phyloP scores from a whole-genome alignment of 2,329 filamentous ascomycete species.

The Apiospora sp. region DNA sequence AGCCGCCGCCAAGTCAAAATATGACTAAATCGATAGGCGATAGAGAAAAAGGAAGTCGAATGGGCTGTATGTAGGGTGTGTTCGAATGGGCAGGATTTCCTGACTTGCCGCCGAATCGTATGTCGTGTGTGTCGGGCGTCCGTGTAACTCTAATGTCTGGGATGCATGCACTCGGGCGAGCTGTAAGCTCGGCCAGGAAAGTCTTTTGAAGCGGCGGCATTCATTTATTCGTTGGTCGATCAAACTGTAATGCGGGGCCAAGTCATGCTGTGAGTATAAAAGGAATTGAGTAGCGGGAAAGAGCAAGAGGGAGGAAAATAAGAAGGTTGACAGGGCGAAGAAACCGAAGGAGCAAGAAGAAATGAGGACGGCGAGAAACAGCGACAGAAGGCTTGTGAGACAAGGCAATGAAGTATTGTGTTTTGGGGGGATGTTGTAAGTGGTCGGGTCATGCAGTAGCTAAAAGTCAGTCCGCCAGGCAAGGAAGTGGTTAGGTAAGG shows the following conservation, averaged over 20 bases:
- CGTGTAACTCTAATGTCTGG: slow-evolving; percentile 20
- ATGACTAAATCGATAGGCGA: slow-evolving; percentile 13
- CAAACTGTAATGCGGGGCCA: slow-evolving; percentile 5
- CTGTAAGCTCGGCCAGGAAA: slow-evolving; percentile 14
- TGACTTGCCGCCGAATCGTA: slow-evolving; percentile 3
- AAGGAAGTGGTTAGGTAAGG: slow-evolving; percentile 8
- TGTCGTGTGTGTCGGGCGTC: slow-evolving; percentile 3
- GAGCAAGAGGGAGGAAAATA: not conserved
- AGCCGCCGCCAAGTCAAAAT: slow-evolving; percentile 2
- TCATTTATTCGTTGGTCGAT: slow-evolving; percentile 7
- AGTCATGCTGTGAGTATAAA: not conserved
- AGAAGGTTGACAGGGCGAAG: not conserved
- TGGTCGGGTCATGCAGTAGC: slow-evolving; percentile 19
- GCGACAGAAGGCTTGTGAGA: slow-evolving; percentile 11
- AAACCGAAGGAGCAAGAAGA: not conserved
- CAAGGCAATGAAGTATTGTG: slow-evolving; percentile 13
- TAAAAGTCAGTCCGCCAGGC: slow-evolving; percentile 8
- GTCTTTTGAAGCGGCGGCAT: slow-evolving; percentile 9
- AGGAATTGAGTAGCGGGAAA: not conserved
- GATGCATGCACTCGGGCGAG: slow-evolving; percentile 14
- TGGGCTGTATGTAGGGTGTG: not conserved
- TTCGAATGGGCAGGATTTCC: slow-evolving; percentile 10
- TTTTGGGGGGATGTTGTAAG: slow-evolving; percentile 5
- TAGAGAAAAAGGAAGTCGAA: not conserved
- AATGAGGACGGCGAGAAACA: slow-evolving; percentile 4